Base-by-base conservation (phyloP, 2,329 filamentous ascomycete species). In the Exophiala alcalophila region DNA sequence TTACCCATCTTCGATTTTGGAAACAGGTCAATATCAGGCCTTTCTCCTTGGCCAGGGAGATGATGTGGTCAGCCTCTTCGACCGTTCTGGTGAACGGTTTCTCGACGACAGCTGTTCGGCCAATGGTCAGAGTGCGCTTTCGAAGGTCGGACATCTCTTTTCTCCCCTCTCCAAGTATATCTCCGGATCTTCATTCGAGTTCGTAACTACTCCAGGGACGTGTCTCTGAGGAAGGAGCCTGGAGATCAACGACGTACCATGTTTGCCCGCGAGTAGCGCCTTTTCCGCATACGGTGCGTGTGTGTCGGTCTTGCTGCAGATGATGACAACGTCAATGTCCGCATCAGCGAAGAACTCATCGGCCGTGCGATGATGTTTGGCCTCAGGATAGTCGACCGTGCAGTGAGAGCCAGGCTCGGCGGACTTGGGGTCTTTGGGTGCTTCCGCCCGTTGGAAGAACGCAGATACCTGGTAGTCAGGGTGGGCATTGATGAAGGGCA, bases 71-170 rank as follows among this genome's bases (percentile, higher is more conserved):
- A 6, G 84, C 85, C 65, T 90, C 81, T 47, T 76, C 69, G 2
- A 76, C 70, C 1, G 81, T 84, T 16, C 84, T 82, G 15, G 86
- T 84, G 61, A 91, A 90, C 2, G 86, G 86, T 70, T 91, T 91
- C 69, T 91, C 86, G 34, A 84, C 83, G 40, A 91, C 71, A 18
- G 88, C 83, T 70, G 38, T 16, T 35, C 11, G 18, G 16, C n/a
- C 30, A 23, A 18, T 12, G 19, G 6, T 19, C 12, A 32, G 14
- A 4, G 15, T 20, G 8, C 7, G 23, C 11, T 21, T 40, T 20
- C 25, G 28, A 28, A 37, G 5, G 26, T 16, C 12, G 1, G 12
- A n/a, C 12, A 6, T 32, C 30, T 37, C 20, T 4, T 15, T 24
- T n/a, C n/a, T n/a, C n/a, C n/a, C n/a, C n/a, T n/a, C n/a, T n/a